These are phyloP conservation scores for Fusarium zealandicum DNA, from an alignment of 2,329 filamentous ascomycete species.

Conservation along the genomic window DNA sequence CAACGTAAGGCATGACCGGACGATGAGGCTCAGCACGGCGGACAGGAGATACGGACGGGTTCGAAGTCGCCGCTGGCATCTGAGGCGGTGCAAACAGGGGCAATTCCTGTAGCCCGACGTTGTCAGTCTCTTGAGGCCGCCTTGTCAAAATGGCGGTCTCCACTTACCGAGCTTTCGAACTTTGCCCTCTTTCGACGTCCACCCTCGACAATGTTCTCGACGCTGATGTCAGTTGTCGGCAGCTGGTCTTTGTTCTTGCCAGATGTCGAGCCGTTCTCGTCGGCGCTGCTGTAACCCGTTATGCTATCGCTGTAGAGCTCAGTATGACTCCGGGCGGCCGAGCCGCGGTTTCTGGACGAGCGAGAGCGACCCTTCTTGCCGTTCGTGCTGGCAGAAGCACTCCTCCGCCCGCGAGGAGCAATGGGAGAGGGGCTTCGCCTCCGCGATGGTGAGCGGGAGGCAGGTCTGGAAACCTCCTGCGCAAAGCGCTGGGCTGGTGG, in stretches of 20 bases:
- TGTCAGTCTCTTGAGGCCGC: constrained; percentile 41
- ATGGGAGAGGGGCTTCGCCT: constrained; percentile 82
- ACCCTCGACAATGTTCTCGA: constrained; percentile 98
- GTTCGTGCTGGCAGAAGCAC: constrained; percentile 71
- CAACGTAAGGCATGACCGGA: constrained; percentile 76
- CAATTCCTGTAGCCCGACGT: constrained; percentile 72
- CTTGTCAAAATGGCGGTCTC: constrained; percentile 36
- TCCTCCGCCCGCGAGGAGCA: constrained; percentile 73
- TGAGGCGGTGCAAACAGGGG: constrained; percentile 94
- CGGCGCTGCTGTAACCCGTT: constrained; percentile 86
- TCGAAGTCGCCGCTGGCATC: constrained; percentile 93
- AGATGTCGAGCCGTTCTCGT: constrained; percentile 75
- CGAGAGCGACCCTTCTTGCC: constrained; percentile 74
- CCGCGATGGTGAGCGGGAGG: constrained; percentile 70
- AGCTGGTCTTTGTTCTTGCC: constrained; percentile 84
- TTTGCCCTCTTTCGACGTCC: constrained; percentile 94
- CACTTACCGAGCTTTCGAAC: constrained; percentile 93
- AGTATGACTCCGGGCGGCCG: constrained; percentile 54
- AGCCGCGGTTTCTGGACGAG: constrained; percentile 71
- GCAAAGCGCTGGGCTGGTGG: constrained; percentile 60
- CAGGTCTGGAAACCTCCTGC: constrained; percentile 70
- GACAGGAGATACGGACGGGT: constrained; percentile 93
- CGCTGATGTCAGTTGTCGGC: constrained; percentile 94
- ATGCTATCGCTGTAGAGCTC: constrained; percentile 71
- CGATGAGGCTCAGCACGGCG: constrained; percentile 78